phyloP scores from a whole-genome alignment of 148 eudicot genomes.

The Cornus florida region DNA sequence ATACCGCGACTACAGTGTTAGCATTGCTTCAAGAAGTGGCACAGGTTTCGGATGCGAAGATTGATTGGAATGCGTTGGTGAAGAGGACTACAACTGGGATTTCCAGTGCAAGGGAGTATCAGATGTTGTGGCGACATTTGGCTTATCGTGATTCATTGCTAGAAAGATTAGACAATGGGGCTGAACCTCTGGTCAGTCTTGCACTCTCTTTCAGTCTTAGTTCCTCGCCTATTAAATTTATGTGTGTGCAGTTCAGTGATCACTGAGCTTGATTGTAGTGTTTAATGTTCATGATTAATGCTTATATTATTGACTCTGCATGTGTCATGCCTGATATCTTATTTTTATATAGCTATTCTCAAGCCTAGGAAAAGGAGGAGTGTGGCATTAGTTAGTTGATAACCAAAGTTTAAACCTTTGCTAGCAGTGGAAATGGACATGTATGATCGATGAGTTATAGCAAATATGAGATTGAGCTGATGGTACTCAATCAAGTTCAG shows the following conservation, averaged over 20 bases:
- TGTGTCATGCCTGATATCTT: too few species aligned
- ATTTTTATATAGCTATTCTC: too few species aligned
- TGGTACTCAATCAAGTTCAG: not conserved
- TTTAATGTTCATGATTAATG: not conserved
- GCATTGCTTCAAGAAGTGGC: slow-evolving; percentile 65
- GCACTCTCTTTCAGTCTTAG: not conserved
- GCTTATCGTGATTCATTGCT: slow-evolving; percentile 60
- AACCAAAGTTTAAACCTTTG: too few species aligned
- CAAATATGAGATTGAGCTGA: not conserved
- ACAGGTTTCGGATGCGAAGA: slow-evolving; percentile 42
- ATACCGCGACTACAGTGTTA: slow-evolving; percentile 56
- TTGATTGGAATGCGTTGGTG: slow-evolving; percentile 76
- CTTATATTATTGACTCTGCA: too few species aligned
- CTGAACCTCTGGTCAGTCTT: slow-evolving; percentile 44
- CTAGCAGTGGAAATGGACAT: too few species aligned
- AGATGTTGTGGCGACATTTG: slow-evolving; percentile 87
- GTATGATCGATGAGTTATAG: not conserved
- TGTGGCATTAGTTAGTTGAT: too few species aligned
- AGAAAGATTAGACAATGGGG: slow-evolving; percentile 37
- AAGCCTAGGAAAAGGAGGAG: too few species aligned
- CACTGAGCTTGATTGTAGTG: not conserved
- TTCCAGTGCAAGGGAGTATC: slow-evolving; percentile 67
- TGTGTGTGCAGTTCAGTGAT: not conserved
- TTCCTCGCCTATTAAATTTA: too few species aligned
- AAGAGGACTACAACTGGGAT: slow-evolving; percentile 70